Percentiles rank a stretch among this genome's conserved stretches.
These are phyloP conservation scores for Russula dissimulans DNA, from an alignment of 768 basidiomycete genomes.

Conservation along the genomic window DNA sequence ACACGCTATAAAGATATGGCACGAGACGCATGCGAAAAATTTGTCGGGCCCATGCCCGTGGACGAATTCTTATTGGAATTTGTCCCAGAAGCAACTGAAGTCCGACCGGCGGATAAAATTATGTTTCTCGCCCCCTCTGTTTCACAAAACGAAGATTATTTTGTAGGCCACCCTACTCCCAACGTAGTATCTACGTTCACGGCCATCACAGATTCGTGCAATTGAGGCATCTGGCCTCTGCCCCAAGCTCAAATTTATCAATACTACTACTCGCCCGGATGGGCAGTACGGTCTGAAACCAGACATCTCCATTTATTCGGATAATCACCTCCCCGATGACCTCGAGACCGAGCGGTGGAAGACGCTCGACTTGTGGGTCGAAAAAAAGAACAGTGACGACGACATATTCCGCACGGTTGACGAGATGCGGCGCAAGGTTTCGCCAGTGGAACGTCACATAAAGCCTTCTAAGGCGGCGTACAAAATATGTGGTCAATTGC, in stretches of 20 bases:
- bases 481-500: not conserved
- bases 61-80: not conserved
- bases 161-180: not conserved
- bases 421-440: not conserved
- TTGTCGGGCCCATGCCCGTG: constrained; percentile 2
- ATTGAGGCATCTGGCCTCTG: not conserved
- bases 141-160: not conserved
- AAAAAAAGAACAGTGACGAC: not conserved
- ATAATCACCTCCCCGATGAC: not conserved
- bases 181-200: not conserved
- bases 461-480: not conserved
- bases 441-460: not conserved
- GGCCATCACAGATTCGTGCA: not conserved
- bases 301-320: not conserved
- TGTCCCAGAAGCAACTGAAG: not conserved
- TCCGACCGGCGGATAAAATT: not conserved
- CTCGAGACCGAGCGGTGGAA: not conserved
- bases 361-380: not conserved
- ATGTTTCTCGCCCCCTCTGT: not conserved
- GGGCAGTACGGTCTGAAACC: not conserved
- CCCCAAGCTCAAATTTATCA: not conserved
- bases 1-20: not conserved
- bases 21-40: not conserved
- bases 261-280: not conserved
- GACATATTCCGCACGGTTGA: not conserved